These are phyloP conservation scores for Penicillium egyptiacum DNA, from an alignment of 495 filamentous ascomycete species.

Conservation along the genomic window DNA sequence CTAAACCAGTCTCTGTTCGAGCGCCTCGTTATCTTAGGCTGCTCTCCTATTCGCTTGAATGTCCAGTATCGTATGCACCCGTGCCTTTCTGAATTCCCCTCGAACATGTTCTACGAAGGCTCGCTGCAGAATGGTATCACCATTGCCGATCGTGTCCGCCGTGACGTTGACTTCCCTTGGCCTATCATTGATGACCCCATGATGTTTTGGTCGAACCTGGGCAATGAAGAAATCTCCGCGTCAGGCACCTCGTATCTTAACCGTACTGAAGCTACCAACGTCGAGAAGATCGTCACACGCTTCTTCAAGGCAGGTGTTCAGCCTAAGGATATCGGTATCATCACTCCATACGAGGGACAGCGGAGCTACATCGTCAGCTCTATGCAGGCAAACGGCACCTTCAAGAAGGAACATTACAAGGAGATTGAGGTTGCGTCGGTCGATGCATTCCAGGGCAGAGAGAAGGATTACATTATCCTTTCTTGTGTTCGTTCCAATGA, in stretches of 20 bases:
- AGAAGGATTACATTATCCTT: slow-evolving; percentile 98
- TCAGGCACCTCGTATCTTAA: slow-evolving; percentile 98
- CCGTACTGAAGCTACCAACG: slow-evolving; percentile 92
- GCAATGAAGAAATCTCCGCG: slow-evolving; percentile 96
- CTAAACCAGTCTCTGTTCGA: slow-evolving; percentile 98
- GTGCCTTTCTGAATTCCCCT: slow-evolving; percentile 95
- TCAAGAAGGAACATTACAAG: slow-evolving; percentile 98
- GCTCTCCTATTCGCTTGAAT: slow-evolving; percentile 88
- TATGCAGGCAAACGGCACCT: slow-evolving; percentile 95
- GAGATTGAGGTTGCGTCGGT: slow-evolving; percentile 98
- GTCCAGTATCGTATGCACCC: slow-evolving; percentile 99
- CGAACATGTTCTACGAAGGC: slow-evolving; percentile 99
- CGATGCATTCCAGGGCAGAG: slow-evolving; percentile 97
- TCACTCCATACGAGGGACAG: slow-evolving; percentile 98
- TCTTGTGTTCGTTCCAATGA: slow-evolving; percentile 99
- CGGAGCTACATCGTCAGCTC: slow-evolving; percentile 97
- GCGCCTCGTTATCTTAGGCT: slow-evolving; percentile 89
- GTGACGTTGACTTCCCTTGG: slow-evolving; percentile 98
- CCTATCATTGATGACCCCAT: slow-evolving; percentile 91
- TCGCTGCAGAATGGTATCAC: slow-evolving; percentile 97
- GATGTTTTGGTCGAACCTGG: slow-evolving; percentile 99
- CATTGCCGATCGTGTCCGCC: slow-evolving; percentile 78
- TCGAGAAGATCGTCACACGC: slow-evolving; percentile 95
- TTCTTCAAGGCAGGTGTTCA: slow-evolving; percentile 99
- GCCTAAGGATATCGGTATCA: slow-evolving; percentile 90